Evolutionary conservation across 192 early-diverging fungal species (phyloP).

Genomic region (Backusella australiensis): DNA sequence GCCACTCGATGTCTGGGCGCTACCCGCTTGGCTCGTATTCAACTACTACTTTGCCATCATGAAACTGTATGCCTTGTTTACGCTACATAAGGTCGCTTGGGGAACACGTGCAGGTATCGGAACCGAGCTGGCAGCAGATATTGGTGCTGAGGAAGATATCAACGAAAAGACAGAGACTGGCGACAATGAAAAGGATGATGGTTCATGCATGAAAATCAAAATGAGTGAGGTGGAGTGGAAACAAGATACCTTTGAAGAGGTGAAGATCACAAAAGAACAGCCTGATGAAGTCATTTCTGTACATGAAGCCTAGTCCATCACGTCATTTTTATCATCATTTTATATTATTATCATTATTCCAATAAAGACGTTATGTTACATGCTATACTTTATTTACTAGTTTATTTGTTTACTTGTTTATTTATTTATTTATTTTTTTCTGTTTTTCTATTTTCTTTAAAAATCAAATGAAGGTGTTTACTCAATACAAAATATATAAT

Average conservation of each 20-base stretch:
- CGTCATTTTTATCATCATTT: no score
- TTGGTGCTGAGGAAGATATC: conserved; percentile 12
- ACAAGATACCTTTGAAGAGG: background rate
- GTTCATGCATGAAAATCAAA: background rate
- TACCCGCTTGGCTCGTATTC: conserved; percentile 69
- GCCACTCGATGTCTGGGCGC: conserved; percentile 60
- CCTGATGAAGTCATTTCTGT: background rate
- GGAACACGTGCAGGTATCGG: conserved; percentile 59
- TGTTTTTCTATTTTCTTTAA: background rate
- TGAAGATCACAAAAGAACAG: background rate
- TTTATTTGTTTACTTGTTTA: background rate
- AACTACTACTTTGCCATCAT: conserved; percentile 70
- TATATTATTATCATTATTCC: background rate
- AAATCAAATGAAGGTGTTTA: background rate
- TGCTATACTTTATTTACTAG: background rate
- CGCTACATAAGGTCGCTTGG: conserved; percentile 69
- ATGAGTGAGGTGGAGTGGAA: background rate
- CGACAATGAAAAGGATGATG: background rate
- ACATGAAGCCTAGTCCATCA: background rate
- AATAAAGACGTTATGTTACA: background rate
- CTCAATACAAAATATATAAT: conserved; percentile 1
- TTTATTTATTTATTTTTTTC: background rate
- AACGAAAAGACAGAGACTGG: background rate
- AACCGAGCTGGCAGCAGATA: conserved; percentile 33
- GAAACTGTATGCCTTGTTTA: conserved; percentile 71